These are phyloP conservation scores for Aureobasidium sp. DNA, from an alignment of 2,329 filamentous ascomycete species.

Conservation along the genomic window DNA sequence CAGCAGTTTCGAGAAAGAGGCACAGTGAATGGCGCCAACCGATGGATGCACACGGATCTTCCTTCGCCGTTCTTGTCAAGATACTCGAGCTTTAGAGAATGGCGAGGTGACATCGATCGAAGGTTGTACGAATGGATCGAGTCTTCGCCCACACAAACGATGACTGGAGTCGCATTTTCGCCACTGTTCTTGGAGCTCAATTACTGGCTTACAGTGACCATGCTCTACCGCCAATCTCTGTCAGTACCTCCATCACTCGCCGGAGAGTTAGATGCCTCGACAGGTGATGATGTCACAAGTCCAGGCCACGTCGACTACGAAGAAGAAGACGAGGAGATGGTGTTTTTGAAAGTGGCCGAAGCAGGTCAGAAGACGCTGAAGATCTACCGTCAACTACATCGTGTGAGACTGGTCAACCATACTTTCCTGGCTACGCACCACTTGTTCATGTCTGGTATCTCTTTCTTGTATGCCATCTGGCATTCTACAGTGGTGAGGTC, in stretches of 20 bases:
- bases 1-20: constrained; percentile 62
- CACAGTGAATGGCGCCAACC: constrained; percentile 52
- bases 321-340: constrained; percentile 71
- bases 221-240: constrained; percentile 81
- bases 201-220: constrained; percentile 95
- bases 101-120: constrained; percentile 79
- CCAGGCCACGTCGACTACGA: constrained; percentile 49
- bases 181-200: constrained; percentile 88
- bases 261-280: constrained; percentile 56
- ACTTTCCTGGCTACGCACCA: constrained; percentile 94
- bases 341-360: constrained; percentile 91
- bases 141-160: constrained; percentile 62
- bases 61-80: constrained; percentile 76
- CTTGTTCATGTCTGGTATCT: constrained; percentile 90
- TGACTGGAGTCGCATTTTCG: constrained; percentile 83
- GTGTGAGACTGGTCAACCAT: constrained; percentile 84
- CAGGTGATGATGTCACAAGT: constrained; percentile 48
- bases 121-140: constrained; percentile 81
- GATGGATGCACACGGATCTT: constrained; percentile 67
- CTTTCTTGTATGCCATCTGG: constrained; percentile 95
- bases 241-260: constrained; percentile 81
- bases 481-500: constrained; percentile 84
- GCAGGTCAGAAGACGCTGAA: constrained; percentile 88
- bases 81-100: constrained; percentile 78
- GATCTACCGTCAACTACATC: constrained; percentile 80